Evolutionary conservation across 2,329 filamentous ascomycete genomes (phyloP), one percentile per base, ranked within the genome.

Genomic region (Diaporthe eres): DNA sequence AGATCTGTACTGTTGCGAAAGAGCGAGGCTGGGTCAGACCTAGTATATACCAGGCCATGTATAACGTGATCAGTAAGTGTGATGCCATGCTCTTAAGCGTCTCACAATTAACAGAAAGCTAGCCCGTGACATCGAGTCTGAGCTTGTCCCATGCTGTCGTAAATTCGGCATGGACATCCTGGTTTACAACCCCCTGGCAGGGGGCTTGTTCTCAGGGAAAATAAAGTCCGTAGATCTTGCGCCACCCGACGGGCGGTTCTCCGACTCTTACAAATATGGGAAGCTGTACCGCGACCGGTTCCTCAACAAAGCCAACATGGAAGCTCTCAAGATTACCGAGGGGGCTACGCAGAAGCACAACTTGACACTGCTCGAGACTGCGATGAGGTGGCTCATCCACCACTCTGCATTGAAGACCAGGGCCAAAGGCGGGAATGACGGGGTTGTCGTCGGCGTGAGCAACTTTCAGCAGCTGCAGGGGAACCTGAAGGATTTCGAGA

Each of bases 141-240:
- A 95, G 81, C 85, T 94, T 37, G 87, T 94, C 51, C 90, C 90
- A 1, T 90, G 89, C 63, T 93, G 91, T 79, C 88, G 89, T 25
- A 89, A 92, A 57, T 94, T 94, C 80, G 92, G 92, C 1, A 86
- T 95, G 28, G 91, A 93, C 71, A 87, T 95, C 25, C 92, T 94
- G 7, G 85, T 93, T 61, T 94, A 94, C 84, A 95, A 94, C 81
- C 93, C 93, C 0, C 84, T 94, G 49, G 93, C 92, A 1, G 94
- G 93, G 10, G 94, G 94, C 1, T 82, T 95, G 10, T 92, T 95
- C 81, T 90, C 88, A 4, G 93, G 93, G 53, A 93, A 93, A 81
- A 82, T 84, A 77, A 79, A 79, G 39, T 78, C 74, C 25, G 72
- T 76, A 22, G 81, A 83, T 25, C 75, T 82, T 67, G 77, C 79